phyloP scores from a whole-genome alignment of 768 basidiomycete species.

The Boletus rufocinnamomeus region DNA sequence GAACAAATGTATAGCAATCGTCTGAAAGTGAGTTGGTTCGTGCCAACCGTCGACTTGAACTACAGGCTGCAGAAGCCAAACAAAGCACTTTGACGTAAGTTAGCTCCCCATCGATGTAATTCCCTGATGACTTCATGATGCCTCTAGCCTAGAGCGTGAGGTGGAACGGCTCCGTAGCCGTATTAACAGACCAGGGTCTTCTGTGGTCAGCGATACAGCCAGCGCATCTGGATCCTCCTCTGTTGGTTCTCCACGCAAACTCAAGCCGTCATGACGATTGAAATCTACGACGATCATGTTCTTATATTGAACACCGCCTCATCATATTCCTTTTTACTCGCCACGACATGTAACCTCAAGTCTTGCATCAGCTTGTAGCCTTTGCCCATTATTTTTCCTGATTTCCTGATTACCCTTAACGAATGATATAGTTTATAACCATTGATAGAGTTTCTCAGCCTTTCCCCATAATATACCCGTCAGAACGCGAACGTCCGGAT shows the following conservation, averaged over 20 bases:
- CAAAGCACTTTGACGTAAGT: slow-evolving; percentile 69
- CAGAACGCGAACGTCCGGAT: no score
- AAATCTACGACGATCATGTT: not conserved
- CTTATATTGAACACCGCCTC: not conserved
- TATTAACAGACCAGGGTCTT: slow-evolving; percentile 58
- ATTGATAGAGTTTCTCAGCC: not conserved
- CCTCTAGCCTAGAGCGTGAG: slow-evolving; percentile 58
- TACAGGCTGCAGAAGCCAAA: slow-evolving; percentile 73
- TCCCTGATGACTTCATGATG: slow-evolving; percentile 5
- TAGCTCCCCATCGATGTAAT: not conserved
- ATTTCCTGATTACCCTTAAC: not conserved
- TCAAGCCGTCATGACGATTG: slow-evolving; percentile 23
- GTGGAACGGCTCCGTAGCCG: slow-evolving; percentile 69
- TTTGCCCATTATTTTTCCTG: slow-evolving; percentile 1
- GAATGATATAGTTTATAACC: not conserved
- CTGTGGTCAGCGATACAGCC: slow-evolving; percentile 29
- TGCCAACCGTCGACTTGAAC: slow-evolving; percentile 73
- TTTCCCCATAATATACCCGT: not conserved
- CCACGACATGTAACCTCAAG: slow-evolving; percentile 20
- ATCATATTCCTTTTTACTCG: slow-evolving; percentile 1
- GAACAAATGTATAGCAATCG: slow-evolving; percentile 55
- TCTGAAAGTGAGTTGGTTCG: slow-evolving; percentile 66
- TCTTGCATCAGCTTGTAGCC: slow-evolving; percentile 26
- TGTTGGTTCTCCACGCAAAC: slow-evolving; percentile 32
- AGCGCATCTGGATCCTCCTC: slow-evolving; percentile 26